Percentiles rank a stretch among this genome's conserved stretches.
These are phyloP conservation scores for Verticillium zaregamsianum DNA, from an alignment of 2,329 filamentous ascomycete genomes.

Conservation along the genomic window DNA sequence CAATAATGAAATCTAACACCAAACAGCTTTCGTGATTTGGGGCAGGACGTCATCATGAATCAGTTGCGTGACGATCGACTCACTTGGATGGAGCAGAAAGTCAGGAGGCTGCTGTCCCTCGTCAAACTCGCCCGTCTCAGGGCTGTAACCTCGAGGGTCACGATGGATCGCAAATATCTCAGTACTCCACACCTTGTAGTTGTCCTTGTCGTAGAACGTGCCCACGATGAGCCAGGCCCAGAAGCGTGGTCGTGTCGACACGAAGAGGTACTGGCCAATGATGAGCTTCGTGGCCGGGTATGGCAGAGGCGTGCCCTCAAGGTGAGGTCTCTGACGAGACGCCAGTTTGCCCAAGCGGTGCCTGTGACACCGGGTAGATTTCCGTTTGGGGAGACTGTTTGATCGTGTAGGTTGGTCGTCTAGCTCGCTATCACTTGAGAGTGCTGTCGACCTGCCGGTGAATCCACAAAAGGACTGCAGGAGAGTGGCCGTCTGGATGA, in stretches of 20 bases:
- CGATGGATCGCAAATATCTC: constrained; percentile 29
- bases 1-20: background rate
- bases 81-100: background rate
- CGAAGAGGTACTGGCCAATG: constrained; percentile 37
- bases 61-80: background rate
- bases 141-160: background rate
- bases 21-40: background rate
- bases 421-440: too few species aligned
- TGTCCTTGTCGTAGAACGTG: constrained; percentile 39
- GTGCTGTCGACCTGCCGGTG: too few species aligned
- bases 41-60: background rate
- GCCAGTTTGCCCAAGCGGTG: constrained; percentile 18
- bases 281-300: constrained; percentile 40
- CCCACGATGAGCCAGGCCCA: constrained; percentile 45
- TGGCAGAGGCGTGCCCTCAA: constrained; percentile 24
- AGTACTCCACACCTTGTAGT: constrained; percentile 39
- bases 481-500: too few species aligned
- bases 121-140: constrained; percentile 7
- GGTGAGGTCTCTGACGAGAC: constrained; percentile 9
- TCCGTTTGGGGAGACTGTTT: background rate
- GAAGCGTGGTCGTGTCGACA: constrained; percentile 23
- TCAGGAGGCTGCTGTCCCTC: background rate
- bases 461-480: too few species aligned
- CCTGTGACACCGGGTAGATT: background rate
- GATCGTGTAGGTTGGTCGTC: too few species aligned